phyloP scores from a whole-genome alignment of 2,329 filamentous ascomycete species.

The Aspergillus calidoustus region DNA sequence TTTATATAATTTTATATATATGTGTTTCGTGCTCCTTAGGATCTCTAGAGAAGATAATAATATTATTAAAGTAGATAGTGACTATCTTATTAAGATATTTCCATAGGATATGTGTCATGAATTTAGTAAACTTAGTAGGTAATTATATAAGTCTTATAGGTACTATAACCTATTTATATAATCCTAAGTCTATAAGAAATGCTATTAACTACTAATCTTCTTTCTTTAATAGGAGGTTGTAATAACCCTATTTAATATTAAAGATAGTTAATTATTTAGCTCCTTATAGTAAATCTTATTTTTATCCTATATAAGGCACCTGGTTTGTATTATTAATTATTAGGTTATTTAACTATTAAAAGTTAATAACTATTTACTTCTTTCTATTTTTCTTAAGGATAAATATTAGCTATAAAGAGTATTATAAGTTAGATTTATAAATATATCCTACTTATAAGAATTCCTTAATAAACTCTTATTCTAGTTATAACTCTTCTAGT shows the following conservation, averaged over 20 bases:
- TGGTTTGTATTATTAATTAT: constrained; percentile 3
- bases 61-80: constrained; percentile 7
- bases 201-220: not conserved
- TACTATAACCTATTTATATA: constrained; percentile 3
- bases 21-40: not conserved
- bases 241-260: constrained; percentile 8
- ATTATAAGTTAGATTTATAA: not conserved
- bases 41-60: constrained; percentile 1
- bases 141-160: not conserved
- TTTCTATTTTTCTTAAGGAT: not conserved
- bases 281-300: not conserved
- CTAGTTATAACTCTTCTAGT: not conserved
- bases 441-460: not conserved
- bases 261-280: constrained; percentile 1
- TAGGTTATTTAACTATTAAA: not conserved
- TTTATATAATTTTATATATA: not conserved
- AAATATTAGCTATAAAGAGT: not conserved
- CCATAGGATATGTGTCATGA: constrained; percentile 1
- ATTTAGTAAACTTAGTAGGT: not conserved
- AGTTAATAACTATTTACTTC: constrained; percentile 1
- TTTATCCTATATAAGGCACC: not conserved
- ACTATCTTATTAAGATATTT: not conserved
- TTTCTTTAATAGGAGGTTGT: not conserved
- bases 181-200: not conserved
- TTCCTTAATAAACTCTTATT: not conserved